Percentiles rank a stretch among this genome's conserved stretches.
Conservation (phyloP, 2,329 filamentous ascomycete species). For the Colletotrichum sp. region DNA sequence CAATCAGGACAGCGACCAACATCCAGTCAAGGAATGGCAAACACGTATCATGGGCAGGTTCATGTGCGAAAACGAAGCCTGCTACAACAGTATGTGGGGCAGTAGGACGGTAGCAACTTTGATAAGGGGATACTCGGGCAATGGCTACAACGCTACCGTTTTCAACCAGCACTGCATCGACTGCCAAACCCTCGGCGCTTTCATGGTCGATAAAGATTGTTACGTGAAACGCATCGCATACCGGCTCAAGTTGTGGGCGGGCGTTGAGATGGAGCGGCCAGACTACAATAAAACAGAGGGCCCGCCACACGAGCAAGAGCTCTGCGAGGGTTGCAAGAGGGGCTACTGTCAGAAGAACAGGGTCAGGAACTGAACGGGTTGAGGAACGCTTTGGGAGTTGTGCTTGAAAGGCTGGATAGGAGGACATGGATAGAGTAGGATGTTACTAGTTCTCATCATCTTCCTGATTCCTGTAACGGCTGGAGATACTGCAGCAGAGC, state of each 20-base stretch:
- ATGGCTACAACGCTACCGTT: conserved; percentile 39
- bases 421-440: neutral
- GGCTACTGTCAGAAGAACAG: conserved; percentile 30
- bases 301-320: conserved; percentile 26
- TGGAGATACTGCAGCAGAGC: too few species aligned
- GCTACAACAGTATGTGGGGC: conserved; percentile 28
- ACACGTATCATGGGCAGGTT: conserved; percentile 38
- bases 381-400: neutral
- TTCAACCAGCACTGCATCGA: conserved; percentile 39
- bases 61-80: conserved; percentile 30
- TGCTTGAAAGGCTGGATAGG: neutral
- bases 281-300: neutral
- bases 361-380: neutral
- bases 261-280: conserved; percentile 24
- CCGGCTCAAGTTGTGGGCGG: conserved; percentile 40
- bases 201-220: conserved; percentile 29
- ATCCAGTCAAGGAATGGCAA: conserved; percentile 23
- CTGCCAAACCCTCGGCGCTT: conserved; percentile 31
- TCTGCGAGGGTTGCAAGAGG: conserved; percentile 42
- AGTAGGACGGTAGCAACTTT: conserved; percentile 37
- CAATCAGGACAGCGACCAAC: conserved; percentile 22
- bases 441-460: neutral
- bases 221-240: conserved; percentile 40
- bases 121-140: conserved; percentile 32
- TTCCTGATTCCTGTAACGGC: neutral